phyloP scores from a whole-genome alignment of 2,329 filamentous ascomycete genomes.

The Pestalotiopsis sp. region DNA sequence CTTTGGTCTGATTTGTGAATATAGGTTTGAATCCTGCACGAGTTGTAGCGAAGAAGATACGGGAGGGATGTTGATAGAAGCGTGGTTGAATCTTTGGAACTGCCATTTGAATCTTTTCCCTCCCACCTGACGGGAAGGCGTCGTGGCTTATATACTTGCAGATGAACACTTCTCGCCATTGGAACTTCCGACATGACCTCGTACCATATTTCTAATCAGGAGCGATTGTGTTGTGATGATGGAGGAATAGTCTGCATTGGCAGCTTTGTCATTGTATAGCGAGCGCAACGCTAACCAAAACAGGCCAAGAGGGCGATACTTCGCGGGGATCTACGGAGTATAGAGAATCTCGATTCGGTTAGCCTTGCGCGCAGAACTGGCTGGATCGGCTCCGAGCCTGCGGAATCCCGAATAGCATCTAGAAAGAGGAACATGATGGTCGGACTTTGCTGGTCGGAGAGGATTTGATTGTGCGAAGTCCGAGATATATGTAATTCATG shows the following conservation, averaged over 20 bases:
- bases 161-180: background rate
- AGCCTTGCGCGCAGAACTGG: background rate
- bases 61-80: background rate
- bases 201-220: background rate
- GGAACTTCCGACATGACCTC: background rate
- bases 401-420: background rate
- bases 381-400: background rate
- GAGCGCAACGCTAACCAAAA: conserved; percentile 7
- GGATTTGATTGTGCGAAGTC: background rate
- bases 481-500: background rate
- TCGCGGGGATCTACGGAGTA: background rate
- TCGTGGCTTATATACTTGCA: background rate
- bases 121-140: background rate
- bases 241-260: background rate
- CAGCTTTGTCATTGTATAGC: background rate
- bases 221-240: background rate
- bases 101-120: background rate
- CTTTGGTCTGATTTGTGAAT: background rate
- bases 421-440: background rate
- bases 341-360: background rate
- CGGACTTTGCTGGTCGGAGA: background rate
- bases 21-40: background rate
- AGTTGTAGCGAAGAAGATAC: background rate
- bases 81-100: background rate
- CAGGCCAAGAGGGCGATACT: background rate